Conservation (phyloP, 1,284 basidiomycete genomes). For the Volvariella volvacea region DNA sequence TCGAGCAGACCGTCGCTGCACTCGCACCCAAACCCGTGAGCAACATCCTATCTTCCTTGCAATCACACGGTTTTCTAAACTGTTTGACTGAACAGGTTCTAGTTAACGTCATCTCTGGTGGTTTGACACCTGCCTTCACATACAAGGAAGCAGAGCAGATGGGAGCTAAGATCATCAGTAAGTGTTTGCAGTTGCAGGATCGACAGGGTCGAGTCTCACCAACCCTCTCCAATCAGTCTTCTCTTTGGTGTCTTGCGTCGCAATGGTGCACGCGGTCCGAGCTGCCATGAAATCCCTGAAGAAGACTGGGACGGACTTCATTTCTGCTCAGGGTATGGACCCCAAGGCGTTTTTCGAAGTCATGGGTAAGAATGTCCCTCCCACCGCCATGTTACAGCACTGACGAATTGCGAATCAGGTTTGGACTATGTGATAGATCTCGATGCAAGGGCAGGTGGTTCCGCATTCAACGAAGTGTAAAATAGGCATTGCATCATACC, state of each 20-base stretch:
- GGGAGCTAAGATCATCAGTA: slow-evolving; percentile 26
- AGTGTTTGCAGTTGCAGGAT: slow-evolving; percentile 5
- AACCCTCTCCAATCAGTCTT: slow-evolving; percentile 14
- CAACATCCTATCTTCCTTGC: slow-evolving; percentile 1
- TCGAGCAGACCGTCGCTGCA: slow-evolving; percentile 56
- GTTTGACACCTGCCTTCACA: slow-evolving; percentile 23
- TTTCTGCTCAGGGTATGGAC: slow-evolving; percentile 63
- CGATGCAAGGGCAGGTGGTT: slow-evolving; percentile 54
- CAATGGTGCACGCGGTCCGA: slow-evolving; percentile 47
- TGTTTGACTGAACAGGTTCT: slow-evolving; percentile 12
- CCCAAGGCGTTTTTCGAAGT: slow-evolving; percentile 66
- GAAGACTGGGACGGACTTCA: slow-evolving; percentile 67
- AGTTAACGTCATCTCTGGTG: slow-evolving; percentile 26
- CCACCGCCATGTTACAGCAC: neutral
- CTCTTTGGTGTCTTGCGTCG: slow-evolving; percentile 19
- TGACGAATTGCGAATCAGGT: slow-evolving; percentile 22
- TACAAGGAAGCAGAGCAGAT: slow-evolving; percentile 22
- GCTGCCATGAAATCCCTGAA: slow-evolving; percentile 64
- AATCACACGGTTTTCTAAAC: neutral
- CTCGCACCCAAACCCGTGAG: slow-evolving; percentile 63
- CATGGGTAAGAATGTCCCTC: slow-evolving; percentile 33
- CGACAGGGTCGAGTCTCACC: neutral
- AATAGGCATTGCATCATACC: neutral
- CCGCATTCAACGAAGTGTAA: slow-evolving; percentile 9
- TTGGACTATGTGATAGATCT: slow-evolving; percentile 46